Conservation (phyloP, 495 filamentous ascomycete species). For the Tetracladium setigerum region DNA sequence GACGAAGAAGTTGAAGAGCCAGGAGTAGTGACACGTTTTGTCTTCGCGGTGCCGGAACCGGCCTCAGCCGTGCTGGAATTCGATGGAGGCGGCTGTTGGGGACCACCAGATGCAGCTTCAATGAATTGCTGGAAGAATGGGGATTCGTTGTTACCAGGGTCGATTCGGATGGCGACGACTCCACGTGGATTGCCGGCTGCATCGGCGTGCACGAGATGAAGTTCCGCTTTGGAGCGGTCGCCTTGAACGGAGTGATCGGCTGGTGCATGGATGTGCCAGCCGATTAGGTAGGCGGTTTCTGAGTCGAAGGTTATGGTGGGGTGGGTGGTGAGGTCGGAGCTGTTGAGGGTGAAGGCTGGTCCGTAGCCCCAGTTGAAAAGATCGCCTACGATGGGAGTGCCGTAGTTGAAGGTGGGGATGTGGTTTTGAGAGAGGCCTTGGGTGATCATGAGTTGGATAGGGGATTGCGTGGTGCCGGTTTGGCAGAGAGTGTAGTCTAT, state of each 20-base stretch:
- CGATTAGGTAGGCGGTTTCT: conserved; percentile 23
- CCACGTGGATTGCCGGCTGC: conserved; percentile 14
- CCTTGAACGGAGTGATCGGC: conserved; percentile 24
- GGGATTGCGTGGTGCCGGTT: conserved; percentile 25
- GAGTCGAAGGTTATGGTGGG: conserved; percentile 22
- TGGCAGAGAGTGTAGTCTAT: conserved; percentile 24
- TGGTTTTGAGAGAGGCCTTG: conserved; percentile 22
- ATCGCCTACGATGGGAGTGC: conserved; percentile 9
- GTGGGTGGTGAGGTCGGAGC: background rate
- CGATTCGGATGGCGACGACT: conserved; percentile 24
- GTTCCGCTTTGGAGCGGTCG: conserved; percentile 22
- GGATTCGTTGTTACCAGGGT: conserved; percentile 21
- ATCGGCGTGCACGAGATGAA: conserved; percentile 27
- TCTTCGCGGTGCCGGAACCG: too few relatives aligned
- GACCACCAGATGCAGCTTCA: background rate
- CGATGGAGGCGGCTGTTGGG: background rate
- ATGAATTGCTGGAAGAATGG: conserved; percentile 24
- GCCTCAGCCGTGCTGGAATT: too few relatives aligned
- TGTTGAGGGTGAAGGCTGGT: conserved; percentile 20
- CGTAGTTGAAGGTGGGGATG: conserved; percentile 16
- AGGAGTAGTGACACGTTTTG: too few relatives aligned
- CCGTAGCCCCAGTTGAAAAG: conserved; percentile 28
- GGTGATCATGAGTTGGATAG: conserved; percentile 18
- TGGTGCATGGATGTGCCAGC: conserved; percentile 28
- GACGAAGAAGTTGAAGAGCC: background rate